phyloP scores from a whole-genome alignment of 345 rosid genomes.

The Brassica napus region Da-Ae NC_063448.1:53362001-53362500 shows the following conservation, averaged over 20 bases:
- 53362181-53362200: neutral
- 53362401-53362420: slow-evolving; percentile 43
- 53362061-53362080: neutral
- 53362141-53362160: neutral
- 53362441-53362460: slow-evolving; percentile 53
- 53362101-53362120: neutral
- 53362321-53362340: slow-evolving; percentile 47
- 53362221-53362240: neutral
- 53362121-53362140: too few species aligned
- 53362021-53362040: neutral
- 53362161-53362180: neutral
- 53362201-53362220: neutral
- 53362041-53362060: neutral
- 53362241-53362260: neutral
- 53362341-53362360: slow-evolving; percentile 80
- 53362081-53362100: neutral
- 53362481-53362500: slow-evolving; percentile 51
- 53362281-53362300: neutral
- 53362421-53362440: slow-evolving; percentile 63
- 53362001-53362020: neutral
- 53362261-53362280: neutral
- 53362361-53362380: slow-evolving; percentile 59
- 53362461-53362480: slow-evolving; percentile 64
- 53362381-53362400: slow-evolving; percentile 45
- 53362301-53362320: slow-evolving; percentile 5